A percentile compares a stretch with the other conserved stretches of the same genome.
These are phyloP conservation scores for Ottelia alismoides DNA, from an alignment of 106 monocot genomes.

Conservation along the genomic window DNA sequence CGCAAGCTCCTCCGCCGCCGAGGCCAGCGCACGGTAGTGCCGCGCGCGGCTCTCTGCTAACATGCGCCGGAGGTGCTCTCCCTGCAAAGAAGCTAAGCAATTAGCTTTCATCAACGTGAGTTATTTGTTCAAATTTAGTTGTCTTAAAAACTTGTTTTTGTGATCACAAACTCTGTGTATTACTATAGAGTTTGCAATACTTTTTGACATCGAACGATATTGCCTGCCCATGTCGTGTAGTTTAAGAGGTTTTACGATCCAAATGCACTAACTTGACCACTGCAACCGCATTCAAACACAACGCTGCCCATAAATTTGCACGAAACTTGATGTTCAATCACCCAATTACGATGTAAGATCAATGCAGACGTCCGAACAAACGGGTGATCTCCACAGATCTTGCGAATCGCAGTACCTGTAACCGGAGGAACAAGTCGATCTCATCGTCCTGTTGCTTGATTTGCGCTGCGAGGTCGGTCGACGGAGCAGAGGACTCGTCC, in stretches of 20 bases:
- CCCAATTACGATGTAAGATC: not conserved
- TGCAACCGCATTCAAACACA: not conserved
- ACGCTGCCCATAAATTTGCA: not conserved
- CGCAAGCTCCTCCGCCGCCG: slow-evolving; percentile 34
- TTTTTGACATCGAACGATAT: too few species aligned
- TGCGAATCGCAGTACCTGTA: slow-evolving; percentile 18
- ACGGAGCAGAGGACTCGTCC: slow-evolving; percentile 1
- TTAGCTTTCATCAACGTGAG: too few species aligned
- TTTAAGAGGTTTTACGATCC: too few species aligned
- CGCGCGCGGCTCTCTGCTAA: slow-evolving; percentile 34
- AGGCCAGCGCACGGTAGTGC: slow-evolving; percentile 39
- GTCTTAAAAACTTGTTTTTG: too few species aligned
- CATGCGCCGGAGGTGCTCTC: slow-evolving; percentile 59
- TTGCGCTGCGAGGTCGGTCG: slow-evolving; percentile 16
- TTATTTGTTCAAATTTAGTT: too few species aligned
- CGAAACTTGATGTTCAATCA: not conserved
- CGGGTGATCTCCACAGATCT: not conserved
- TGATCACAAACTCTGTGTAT: too few species aligned
- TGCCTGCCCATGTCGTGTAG: too few species aligned
- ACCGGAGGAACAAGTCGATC: slow-evolving; percentile 33
- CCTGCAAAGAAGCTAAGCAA: too few species aligned
- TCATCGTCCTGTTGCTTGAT: slow-evolving; percentile 37
- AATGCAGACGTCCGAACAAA: not conserved
- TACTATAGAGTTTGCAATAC: too few species aligned
- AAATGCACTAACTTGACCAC: not conserved